phyloP scores from a whole-genome alignment of 2,329 filamentous ascomycete species.

The Trichophyton schoenleinii region DNA sequence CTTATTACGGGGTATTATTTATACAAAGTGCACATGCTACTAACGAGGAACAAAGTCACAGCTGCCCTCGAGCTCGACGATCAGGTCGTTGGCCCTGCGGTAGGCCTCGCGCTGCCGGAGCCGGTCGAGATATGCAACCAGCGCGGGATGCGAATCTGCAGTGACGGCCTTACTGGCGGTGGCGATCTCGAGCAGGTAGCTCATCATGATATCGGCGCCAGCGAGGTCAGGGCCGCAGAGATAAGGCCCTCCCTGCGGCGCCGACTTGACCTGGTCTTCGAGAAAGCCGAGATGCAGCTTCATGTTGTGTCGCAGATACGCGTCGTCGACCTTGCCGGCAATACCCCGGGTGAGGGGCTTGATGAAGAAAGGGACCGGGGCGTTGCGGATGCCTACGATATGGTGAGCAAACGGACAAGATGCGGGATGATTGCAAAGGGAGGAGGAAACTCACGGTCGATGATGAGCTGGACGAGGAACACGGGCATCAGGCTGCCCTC shows the following conservation, averaged over 20 bases:
- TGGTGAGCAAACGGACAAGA: too few species aligned
- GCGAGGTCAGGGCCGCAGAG: conserved; percentile 34
- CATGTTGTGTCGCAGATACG: conserved; percentile 31
- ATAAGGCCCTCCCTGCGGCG: conserved; percentile 27
- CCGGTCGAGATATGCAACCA: conserved; percentile 18
- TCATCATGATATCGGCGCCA: conserved; percentile 37
- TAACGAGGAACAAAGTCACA: background rate
- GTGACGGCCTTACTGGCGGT: conserved; percentile 22
- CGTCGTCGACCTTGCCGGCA: conserved; percentile 32
- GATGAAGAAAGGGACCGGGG: conserved; percentile 55
- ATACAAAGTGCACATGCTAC: background rate
- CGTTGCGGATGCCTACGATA: conserved; percentile 33
- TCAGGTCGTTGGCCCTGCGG: conserved; percentile 16
- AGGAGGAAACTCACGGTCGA: conserved; percentile 36
- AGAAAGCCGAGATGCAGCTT: conserved; percentile 33
- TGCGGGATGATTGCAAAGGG: too few species aligned
- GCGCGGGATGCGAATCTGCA: conserved; percentile 25
- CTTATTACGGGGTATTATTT: background rate
- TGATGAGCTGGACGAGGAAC: conserved; percentile 52
- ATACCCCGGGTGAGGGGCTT: conserved; percentile 49
- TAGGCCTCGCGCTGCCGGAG: conserved; percentile 21
- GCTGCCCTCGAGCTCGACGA: background rate
- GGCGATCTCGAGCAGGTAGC: conserved; percentile 34
- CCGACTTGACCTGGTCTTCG: conserved; percentile 33
- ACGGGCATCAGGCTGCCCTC: conserved; percentile 74